These are phyloP conservation scores for Exophiala dermatitidis DNA, from an alignment of 2,329 filamentous ascomycete genomes.

Conservation along the genomic window DNA sequence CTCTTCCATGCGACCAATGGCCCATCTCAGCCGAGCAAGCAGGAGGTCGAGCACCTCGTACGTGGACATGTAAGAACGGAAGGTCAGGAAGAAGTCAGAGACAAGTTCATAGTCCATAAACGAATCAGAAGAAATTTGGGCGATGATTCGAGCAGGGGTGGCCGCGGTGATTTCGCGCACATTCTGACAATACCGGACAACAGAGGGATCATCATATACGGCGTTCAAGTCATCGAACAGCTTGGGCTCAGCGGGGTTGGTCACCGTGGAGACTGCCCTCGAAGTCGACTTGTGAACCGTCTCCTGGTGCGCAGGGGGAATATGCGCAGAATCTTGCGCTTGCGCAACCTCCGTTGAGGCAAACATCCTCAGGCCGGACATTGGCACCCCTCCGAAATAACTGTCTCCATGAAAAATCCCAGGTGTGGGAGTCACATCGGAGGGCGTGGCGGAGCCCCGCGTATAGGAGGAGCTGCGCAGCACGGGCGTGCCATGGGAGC, in stretches of 20 bases:
- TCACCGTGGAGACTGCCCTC: constrained; percentile 24
- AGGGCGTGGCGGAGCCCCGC: constrained; percentile 48
- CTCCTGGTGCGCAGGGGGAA: constrained; percentile 19
- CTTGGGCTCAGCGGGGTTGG: constrained; percentile 46
- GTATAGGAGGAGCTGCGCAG: constrained; percentile 74
- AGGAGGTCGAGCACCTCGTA: constrained; percentile 74
- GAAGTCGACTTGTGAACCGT: constrained; percentile 33
- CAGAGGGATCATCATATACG: constrained; percentile 70
- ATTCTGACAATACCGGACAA: constrained; percentile 71
- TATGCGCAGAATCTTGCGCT: background rate
- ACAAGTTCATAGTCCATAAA: constrained; percentile 96
- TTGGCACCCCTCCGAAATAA: constrained; percentile 14
- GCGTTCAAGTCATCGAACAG: constrained; percentile 78
- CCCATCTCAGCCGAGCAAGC: constrained; percentile 79
- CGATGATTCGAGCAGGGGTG: constrained; percentile 81
- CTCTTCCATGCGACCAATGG: constrained; percentile 70
- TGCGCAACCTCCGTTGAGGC: constrained; percentile 7
- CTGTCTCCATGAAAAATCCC: constrained; percentile 13
- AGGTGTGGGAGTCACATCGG: constrained; percentile 36
- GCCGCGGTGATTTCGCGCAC: constrained; percentile 76
- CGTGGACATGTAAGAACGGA: constrained; percentile 74
- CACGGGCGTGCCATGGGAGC: constrained; percentile 64
- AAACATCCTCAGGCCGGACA: constrained; percentile 19
- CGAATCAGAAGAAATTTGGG: constrained; percentile 90
- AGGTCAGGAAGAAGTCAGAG: constrained; percentile 96